Percentiles rank a stretch among this genome's conserved stretches.
Evolutionary conservation across 495 filamentous ascomycete species (phyloP).

Genomic region (Penicillium paxilli): DNA sequence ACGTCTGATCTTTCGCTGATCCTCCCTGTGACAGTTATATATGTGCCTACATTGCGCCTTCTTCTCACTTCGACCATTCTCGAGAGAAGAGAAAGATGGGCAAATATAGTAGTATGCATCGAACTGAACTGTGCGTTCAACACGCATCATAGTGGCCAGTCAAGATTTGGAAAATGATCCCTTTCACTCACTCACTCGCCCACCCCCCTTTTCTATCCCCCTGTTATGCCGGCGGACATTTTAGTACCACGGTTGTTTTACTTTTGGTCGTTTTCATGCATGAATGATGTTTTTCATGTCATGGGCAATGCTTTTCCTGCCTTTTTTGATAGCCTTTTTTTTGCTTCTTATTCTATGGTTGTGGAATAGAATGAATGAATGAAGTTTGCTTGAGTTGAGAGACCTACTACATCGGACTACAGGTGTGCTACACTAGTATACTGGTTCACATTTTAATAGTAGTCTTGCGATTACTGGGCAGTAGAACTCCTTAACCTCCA

Average conservation of each 20-base stretch:
- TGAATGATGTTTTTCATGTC: background rate
- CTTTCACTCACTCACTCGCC: no score
- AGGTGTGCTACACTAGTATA: no score
- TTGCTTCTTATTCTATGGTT: background rate
- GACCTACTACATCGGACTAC: no score
- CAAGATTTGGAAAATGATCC: background rate
- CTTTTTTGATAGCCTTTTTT: background rate
- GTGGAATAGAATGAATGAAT: background rate
- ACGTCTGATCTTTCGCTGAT: background rate
- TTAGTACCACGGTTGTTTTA: background rate
- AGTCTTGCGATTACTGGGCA: no score
- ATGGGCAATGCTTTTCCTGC: background rate
- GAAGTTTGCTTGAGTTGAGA: background rate
- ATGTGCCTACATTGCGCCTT: background rate
- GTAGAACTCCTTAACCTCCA: no score
- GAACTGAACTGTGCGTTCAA: constrained; percentile 20
- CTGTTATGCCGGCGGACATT: background rate
- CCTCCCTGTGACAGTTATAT: constrained; percentile 3
- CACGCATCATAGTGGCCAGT: constrained; percentile 13
- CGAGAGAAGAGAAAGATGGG: background rate
- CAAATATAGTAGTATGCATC: no score
- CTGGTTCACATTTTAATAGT: no score
- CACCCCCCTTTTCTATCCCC: no score
- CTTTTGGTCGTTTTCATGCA: background rate
- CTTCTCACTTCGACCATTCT: background rate